Evolutionary conservation across 75 land plant species (phyloP), one percentile per base, ranked within the genome.

Genomic region (Picea glauca): DNA sequence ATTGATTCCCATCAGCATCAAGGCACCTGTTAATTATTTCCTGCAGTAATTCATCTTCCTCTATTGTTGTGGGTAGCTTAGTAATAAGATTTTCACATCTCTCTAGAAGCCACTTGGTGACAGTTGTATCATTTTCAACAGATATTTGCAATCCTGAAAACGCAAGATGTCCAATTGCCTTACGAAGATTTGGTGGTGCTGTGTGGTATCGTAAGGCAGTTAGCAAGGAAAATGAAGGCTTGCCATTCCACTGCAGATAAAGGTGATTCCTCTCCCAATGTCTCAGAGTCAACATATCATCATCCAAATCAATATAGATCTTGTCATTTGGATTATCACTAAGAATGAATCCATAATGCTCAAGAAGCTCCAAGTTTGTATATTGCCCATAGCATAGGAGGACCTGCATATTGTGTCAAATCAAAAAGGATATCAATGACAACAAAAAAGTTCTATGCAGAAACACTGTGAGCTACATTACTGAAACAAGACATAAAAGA

Each of bases 301-400:
- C 62, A 58, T 81, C 85, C 58, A 94, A 78, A 1, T 76, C 60
- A 54, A 96, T 83, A 63, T 83, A 90, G 20, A 86, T 88, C 78
- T 90, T 93, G 79, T 96, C 99, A 80, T 89, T 94, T 58, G 95
- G 95, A 74, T 96, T 96, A 31, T 78, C 64, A 62, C 78, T 74
- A 3, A 96, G 87, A 70, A 96, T 73, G 86, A 96, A 96, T 7
- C 99, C 99, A 78, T 96, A 96, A 77, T 96, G 93, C 77, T 96
- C 99, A 59, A 96, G 93, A 64, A 96, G 95, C 85, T 96, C 99
- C 67, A 96, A 77, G 64, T 96, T 96, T 30, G 92, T 92, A 72
- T 94, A 94, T 64, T 84, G 83, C 26, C 99, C 99, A 82, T 96
- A 96, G 82, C 98, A 78, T 58, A 96, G 78, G 58, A 96, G 87